Evolutionary conservation across 2,329 filamentous ascomycete genomes (phyloP).

Genomic region (Epichloe amarillans): DNA sequence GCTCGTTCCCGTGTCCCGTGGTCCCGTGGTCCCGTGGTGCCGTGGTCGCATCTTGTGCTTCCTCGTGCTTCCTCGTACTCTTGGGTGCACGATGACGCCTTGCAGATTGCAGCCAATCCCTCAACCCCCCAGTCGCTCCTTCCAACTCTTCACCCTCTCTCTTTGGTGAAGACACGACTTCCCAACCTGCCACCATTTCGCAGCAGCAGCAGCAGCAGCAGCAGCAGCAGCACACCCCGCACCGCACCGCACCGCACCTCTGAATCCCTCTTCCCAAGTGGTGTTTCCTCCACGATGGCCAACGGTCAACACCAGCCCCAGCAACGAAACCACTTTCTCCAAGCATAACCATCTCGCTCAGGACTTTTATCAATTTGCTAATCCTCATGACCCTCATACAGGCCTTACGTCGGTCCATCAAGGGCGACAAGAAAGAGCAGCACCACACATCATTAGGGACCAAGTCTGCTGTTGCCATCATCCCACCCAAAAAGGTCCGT

Average conservation of each 20-base stretch:
- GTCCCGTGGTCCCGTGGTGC: neutral
- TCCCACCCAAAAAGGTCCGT: conserved; percentile 83
- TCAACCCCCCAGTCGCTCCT: conserved; percentile 4
- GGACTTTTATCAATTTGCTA: conserved; percentile 15
- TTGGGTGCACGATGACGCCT: neutral
- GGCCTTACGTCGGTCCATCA: conserved; percentile 78
- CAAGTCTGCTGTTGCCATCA: conserved; percentile 77
- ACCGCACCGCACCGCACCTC: neutral
- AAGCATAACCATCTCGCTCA: neutral
- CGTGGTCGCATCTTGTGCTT: conserved; percentile 1
- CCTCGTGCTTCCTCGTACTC: neutral
- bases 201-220: neutral
- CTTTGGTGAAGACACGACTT: neutral
- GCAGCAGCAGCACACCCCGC: neutral
- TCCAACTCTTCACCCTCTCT: conserved; percentile 6
- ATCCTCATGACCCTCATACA: conserved; percentile 35
- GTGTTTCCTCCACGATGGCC: neutral
- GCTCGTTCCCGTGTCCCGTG: neutral
- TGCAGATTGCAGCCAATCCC: neutral
- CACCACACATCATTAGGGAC: conserved; percentile 61
- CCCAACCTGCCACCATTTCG: neutral
- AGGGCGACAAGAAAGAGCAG: conserved; percentile 70
- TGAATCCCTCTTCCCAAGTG: neutral
- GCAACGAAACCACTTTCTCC: neutral
- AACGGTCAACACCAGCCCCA: neutral